Evolutionary conservation across 106 monocot species (phyloP), one percentile per base, ranked within the genome.

Genomic region (Allium fistulosum): DNA sequence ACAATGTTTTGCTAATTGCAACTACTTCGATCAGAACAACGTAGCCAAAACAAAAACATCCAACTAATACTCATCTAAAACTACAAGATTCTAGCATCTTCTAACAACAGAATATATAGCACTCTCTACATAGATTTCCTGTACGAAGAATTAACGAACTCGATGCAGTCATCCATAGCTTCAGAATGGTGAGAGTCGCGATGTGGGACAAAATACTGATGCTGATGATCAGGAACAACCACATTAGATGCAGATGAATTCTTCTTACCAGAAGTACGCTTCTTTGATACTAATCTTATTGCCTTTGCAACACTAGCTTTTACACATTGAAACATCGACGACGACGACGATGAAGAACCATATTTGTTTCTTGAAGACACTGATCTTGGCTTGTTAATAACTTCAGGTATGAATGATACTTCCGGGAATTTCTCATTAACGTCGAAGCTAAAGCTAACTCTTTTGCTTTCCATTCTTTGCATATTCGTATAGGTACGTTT

Each of bases 111-210:
- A 37, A 37, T 5, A n/a, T n/a, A n/a, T n/a, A 37, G 2, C 37
- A 5, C 5, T 37, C n/a, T 17, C 26, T 10, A 48, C 17, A 74
- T 49, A 13, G 64, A 60, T 52, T 59, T 70, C 50, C 66, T 58
- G 9, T 67, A 76, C 6, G 81, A 76, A 55, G 75, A 70, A 58
- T 81, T 76, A 69, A 81, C 63, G 72, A 76, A 81, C 72, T 76
- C 71, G 10, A 81, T 81, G 69, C 81, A 76, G 69, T 81, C 76
- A 27, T 81, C 81, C 28, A 81, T 17, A 49, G 81, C 76, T 58
- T 81, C 72, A n/a, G 58, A 67, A 56, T 66, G 59, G 64, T 76
- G 75, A 9, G 76, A 56, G 13, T 81, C 81, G 11, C 48, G n/a
- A 0, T 66, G 69, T 12, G 72, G 62, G 53, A 55, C 49, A 14